These are phyloP conservation scores for Boletus smithii DNA, from an alignment of 1,284 basidiomycete species.

Conservation along the genomic window DNA sequence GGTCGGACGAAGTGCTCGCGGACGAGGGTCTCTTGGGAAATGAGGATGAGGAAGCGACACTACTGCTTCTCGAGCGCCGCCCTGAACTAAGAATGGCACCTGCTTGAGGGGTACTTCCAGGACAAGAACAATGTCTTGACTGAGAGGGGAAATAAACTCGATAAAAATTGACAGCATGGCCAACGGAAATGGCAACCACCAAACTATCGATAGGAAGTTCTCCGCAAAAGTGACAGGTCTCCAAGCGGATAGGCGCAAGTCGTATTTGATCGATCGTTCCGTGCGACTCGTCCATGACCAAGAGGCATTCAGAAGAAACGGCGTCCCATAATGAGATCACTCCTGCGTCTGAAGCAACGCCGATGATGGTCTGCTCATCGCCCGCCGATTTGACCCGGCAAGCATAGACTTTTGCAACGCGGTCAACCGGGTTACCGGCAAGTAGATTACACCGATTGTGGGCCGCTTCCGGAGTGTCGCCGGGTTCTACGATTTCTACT, in stretches of 20 bases:
- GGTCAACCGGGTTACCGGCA: constrained; percentile 56
- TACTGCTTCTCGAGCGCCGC: constrained; percentile 57
- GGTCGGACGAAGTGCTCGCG: constrained; percentile 38
- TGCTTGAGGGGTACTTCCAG: constrained; percentile 44
- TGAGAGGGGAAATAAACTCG: constrained; percentile 58
- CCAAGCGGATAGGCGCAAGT: constrained; percentile 47
- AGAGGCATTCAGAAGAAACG: constrained; percentile 55
- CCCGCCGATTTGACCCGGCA: constrained; percentile 51
- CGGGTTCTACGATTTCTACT: constrained; percentile 55
- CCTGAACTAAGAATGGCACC: constrained; percentile 46
- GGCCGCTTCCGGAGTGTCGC: constrained; percentile 37
- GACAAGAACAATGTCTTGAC: constrained; percentile 63
- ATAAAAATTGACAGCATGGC: constrained; percentile 57
- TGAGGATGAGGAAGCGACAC: constrained; percentile 49
- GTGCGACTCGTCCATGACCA: constrained; percentile 54
- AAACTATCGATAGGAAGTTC: constrained; percentile 63
- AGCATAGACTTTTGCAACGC: constrained; percentile 50
- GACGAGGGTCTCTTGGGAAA: constrained; percentile 43
- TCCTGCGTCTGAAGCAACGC: constrained; percentile 61
- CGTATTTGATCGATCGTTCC: constrained; percentile 53
- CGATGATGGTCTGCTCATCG: constrained; percentile 50
- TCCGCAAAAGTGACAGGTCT: constrained; percentile 64
- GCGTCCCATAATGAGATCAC: constrained; percentile 71
- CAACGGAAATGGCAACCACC: constrained; percentile 58
- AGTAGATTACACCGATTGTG: constrained; percentile 46